Evolutionary conservation across 2,329 filamentous ascomycete species (phyloP).

Genomic region (Parastagonospora avenae): DNA sequence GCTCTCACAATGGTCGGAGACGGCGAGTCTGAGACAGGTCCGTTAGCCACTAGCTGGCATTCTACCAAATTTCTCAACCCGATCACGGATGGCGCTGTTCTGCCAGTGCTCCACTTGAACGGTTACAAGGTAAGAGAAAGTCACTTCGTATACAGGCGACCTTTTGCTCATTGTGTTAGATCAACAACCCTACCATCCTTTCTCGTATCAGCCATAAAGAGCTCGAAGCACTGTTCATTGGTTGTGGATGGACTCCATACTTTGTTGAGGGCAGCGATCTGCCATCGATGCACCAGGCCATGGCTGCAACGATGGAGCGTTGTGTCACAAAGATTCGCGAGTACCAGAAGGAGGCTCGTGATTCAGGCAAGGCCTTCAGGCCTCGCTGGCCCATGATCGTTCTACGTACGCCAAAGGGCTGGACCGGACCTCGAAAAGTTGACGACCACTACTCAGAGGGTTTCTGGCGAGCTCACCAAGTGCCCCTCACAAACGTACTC

Average conservation of each 20-base stretch:
- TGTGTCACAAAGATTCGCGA: constrained; percentile 72
- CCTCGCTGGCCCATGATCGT: constrained; percentile 81
- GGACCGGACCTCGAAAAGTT: constrained; percentile 75
- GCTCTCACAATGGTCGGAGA: constrained; percentile 79
- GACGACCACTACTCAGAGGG: constrained; percentile 73
- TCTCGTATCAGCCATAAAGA: constrained; percentile 77
- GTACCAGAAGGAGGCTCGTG: constrained; percentile 73
- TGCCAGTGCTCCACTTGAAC: constrained; percentile 79
- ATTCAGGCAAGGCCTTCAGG: constrained; percentile 70
- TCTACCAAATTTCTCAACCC: constrained; percentile 83
- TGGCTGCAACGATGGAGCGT: constrained; percentile 76
- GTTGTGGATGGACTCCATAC: constrained; percentile 80
- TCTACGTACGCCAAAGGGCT: constrained; percentile 78
- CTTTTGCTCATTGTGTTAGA: constrained; percentile 21
- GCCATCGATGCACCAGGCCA: constrained; percentile 79
- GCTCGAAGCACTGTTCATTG: constrained; percentile 69
- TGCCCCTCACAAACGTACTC: constrained; percentile 73
- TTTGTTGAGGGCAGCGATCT: constrained; percentile 79
- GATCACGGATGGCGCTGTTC: constrained; percentile 75
- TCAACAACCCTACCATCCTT: constrained; percentile 61
- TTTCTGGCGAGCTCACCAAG: constrained; percentile 81
- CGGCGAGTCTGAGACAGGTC: constrained; percentile 81
- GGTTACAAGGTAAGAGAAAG: constrained; percentile 72
- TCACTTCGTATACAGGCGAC: not conserved
- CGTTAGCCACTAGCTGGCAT: constrained; percentile 79